A percentile compares a stretch with the other conserved stretches of the same genome.
Conservation (phyloP, 202 grass and related monocot genomes). For the Dendrocalamus latiflorus region DNA sequence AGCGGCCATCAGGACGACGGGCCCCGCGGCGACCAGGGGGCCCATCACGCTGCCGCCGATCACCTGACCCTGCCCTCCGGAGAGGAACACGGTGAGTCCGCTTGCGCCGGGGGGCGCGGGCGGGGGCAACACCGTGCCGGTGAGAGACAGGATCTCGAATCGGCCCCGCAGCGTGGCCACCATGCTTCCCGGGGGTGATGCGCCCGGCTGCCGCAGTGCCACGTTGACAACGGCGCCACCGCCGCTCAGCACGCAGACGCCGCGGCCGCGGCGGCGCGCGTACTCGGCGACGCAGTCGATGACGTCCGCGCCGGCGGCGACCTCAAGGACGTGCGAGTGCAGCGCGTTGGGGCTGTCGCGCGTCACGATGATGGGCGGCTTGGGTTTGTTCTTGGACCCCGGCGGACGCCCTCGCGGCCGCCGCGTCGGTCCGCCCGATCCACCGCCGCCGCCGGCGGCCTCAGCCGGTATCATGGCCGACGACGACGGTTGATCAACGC, state of each 20-base stretch:
- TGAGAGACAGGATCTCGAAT: conserved; percentile 97
- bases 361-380: conserved; percentile 90
- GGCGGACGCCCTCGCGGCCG: conserved; percentile 75
- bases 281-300: conserved; percentile 92
- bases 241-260: conserved; percentile 84
- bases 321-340: conserved; percentile 92
- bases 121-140: conserved; percentile 81
- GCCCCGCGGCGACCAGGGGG: conserved; percentile 65
- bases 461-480: conserved; percentile 50
- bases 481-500: conserved; percentile 63
- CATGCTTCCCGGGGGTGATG: conserved; percentile 72
- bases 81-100: conserved; percentile 80
- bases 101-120: conserved; percentile 72
- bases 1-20: conserved; percentile 84
- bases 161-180: conserved; percentile 81
- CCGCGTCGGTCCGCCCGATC: conserved; percentile 46
- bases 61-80: conserved; percentile 84
- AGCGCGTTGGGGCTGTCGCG: conserved; percentile 93
- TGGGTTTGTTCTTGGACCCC: too few relatives aligned
- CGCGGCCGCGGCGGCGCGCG: conserved; percentile 73
- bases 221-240: conserved; percentile 79
- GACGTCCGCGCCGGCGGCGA: conserved; percentile 67
- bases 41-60: conserved; percentile 87
- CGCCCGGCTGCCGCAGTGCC: conserved; percentile 73
- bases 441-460: conserved; percentile 24